Evolutionary conservation across 176 grass and related monocot species (phyloP), one percentile per base, ranked within the genome.

Genomic region (Rhynchospora breviuscula): DNA sequence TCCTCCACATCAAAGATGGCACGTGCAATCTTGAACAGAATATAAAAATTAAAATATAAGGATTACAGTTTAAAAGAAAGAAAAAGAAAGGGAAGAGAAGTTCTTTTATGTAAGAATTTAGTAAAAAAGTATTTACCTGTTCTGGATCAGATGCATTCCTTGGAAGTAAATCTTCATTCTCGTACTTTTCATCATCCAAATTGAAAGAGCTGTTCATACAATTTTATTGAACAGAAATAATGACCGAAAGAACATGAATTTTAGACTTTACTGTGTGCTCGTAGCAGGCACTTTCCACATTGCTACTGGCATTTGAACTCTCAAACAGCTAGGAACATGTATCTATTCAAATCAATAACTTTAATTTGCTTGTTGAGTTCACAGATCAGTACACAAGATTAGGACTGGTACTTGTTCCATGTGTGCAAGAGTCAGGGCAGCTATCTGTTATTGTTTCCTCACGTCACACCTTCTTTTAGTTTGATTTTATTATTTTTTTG

Each of bases 1-100:
- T 99, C 93, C 91, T 95, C 93, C 78, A 92, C 89, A 84, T 99
- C 96, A 12, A 93, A 93, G 85, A 95, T 93, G 62, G 96, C 96
- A 85, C 87, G 88, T 81, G 79, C 70, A 89, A 99, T 93, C 96
- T 99, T 67, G 74, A 46, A 81, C 13, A 78, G 68, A 59, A 86
- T 7, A 81, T 59, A 61, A 53, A 57, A 67, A 43, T 64, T 62
- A 83, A 81, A 86, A 88, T 47, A n/a, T 77, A 56, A 64, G 52
- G 73, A 81, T 45, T 46, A 70, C 8, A 70, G 67, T 18, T 70
- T 10, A 52, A 54, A 23, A 54, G 7, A 3, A 17, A 26, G n/a
- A 44, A n/a, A 46, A 26, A 7, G 10, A 29, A 78, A 6, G 72
- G 46, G 62, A 82, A 67, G 7, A 29, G 17, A 65, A 17, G 3